Percentiles rank a stretch among this genome's conserved stretches.
Conservation (phyloP, 129 eudicot species). For the Artemisia annua region DNA sequence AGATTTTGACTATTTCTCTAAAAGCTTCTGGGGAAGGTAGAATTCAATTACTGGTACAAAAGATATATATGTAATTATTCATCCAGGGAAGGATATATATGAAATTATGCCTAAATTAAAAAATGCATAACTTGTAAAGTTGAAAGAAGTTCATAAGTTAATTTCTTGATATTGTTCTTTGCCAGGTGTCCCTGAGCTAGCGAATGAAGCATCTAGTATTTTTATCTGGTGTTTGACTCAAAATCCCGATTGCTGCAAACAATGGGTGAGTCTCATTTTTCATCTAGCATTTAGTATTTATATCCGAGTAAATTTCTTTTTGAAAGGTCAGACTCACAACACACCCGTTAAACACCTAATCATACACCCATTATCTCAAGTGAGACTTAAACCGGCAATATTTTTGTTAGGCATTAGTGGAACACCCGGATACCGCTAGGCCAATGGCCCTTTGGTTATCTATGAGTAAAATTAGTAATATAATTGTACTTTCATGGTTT, state of each 20-base stretch:
- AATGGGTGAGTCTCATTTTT: conserved; percentile 64
- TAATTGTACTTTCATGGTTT: background rate
- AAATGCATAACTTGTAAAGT: background rate
- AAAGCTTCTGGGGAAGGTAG: conserved; percentile 88
- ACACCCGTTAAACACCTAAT: too few relatives aligned
- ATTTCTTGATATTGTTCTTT: conserved; percentile 18
- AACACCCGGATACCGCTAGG: too few relatives aligned
- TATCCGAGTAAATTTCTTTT: background rate
- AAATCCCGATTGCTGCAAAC: conserved; percentile 74
- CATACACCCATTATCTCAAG: too few relatives aligned
- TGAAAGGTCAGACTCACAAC: background rate
- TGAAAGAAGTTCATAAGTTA: background rate
- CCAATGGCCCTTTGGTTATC: too few relatives aligned
- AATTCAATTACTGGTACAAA: too few relatives aligned
- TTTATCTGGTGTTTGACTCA: conserved; percentile 76
- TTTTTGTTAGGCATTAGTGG: too few relatives aligned
- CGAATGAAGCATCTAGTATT: conserved; percentile 67
- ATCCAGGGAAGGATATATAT: too few relatives aligned
- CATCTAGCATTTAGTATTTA: background rate
- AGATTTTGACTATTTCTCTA: conserved; percentile 52
- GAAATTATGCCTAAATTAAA: too few relatives aligned
- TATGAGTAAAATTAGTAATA: background rate
- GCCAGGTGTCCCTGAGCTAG: conserved; percentile 71
- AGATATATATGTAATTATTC: too few relatives aligned
- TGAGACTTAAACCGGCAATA: too few relatives aligned